Evolutionary conservation across 371 early-diverging fungal species (phyloP), one percentile per base, ranked within the genome.

Genomic region (Mucor plumbeus): DNA sequence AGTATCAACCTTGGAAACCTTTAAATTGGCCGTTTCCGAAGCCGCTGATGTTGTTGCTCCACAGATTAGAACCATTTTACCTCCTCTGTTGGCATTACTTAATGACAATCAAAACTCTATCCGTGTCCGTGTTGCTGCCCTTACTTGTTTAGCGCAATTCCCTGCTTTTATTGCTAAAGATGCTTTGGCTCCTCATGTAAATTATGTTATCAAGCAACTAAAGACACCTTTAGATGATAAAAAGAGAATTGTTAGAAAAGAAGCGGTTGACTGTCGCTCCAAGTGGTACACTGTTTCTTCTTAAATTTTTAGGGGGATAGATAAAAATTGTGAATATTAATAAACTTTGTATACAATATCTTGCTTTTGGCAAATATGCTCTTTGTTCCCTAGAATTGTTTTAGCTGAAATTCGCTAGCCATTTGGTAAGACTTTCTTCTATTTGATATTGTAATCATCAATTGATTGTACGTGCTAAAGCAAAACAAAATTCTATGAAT

Each of bases 241-340:
- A 34, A 97, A 97, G 81, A 87, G 97, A 38, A 59, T 90, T 35
- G 97, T 98, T 15, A 79, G 98, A 69, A 86, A 86, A 60, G 94
- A 92, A 70, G 98, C 96, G 0, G 95, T 93, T 5, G 90, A 92
- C 61, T 91, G 95, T 50, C 77, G 95, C 64, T 89, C 87, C 67
- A 88, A 88, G 67, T 98, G 97, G 97, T 95, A 47, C 21, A 62
- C 54, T 9, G 39, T 63, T 9, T 53, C 53, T 33, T 50, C 38
- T n/a, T 63, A 63, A 19, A 61, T 47, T 7, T n/a, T 53, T 47
- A 47, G 26, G 26, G 17, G 44, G 14, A 44, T 11, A 44, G 14
- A n/a, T 15, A 56, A 35, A 34, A 6, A 14, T 55, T 55, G 55
- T n/a, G 35, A n/a, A 55, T 35, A 31, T 34, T 14, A 34, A 56